Conservation (phyloP, 78 protist species). For the Protostelium mycophagum region DNA sequence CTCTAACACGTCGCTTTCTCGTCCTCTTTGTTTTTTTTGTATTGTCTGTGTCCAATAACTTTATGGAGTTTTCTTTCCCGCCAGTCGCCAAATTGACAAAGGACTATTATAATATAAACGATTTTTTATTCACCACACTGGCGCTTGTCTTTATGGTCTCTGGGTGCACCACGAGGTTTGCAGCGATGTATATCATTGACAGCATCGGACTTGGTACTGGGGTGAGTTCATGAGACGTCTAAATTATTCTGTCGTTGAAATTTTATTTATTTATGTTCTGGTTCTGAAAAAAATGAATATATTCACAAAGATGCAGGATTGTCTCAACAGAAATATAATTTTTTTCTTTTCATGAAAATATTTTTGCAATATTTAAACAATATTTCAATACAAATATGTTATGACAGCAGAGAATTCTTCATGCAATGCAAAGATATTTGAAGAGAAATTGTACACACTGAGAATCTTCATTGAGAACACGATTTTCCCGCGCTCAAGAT, state of each 20-base stretch:
- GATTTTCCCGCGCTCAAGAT: background rate
- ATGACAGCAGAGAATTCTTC: too few species aligned
- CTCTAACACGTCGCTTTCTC: background rate
- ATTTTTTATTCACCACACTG: background rate
- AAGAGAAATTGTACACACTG: too few species aligned
- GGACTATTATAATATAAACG: background rate
- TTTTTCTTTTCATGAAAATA: too few species aligned
- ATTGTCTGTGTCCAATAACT: background rate
- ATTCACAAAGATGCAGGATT: too few species aligned
- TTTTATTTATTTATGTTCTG: too few species aligned
- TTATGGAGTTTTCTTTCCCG: background rate
- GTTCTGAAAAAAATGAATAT: too few species aligned
- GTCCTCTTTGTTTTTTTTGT: background rate
- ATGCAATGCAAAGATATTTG: too few species aligned
- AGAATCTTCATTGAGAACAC: too few species aligned
- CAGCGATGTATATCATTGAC: background rate
- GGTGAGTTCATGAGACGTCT: background rate
- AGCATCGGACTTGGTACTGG: background rate
- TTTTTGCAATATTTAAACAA: too few species aligned
- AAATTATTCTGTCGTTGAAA: too few species aligned
- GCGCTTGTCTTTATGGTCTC: background rate
- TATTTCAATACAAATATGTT: too few species aligned
- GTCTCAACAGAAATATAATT: too few species aligned
- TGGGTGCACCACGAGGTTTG: background rate
- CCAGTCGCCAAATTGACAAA: background rate